Base-by-base conservation (phyloP, 257 asterid species). In the Forsythia suspensa region DNA sequence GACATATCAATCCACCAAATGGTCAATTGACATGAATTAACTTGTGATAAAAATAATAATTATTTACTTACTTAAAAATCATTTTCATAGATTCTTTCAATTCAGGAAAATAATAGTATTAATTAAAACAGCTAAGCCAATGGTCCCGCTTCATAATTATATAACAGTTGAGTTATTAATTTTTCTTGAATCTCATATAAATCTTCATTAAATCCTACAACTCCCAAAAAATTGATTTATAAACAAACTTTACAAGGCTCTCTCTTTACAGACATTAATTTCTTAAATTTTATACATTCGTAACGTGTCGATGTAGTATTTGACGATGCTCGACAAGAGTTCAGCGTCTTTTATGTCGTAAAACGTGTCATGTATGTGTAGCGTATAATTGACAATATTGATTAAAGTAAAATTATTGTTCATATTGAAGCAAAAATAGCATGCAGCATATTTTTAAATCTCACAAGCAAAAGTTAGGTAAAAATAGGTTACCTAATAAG, bases 401-500 rank as follows among this genome's bases (percentile, higher is more conserved):
- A 2, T n/a, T 0, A 21, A 3, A 57, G 36, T 6, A 57, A n/a
- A 57, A 59, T 59, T 59, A 59, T 4, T 29, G 34, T 29, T 29
- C 34, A 29, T 1, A 57, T 18, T 1, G 13, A n/a, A 20, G 36
- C 59, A 48, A 59, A 20, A 20, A 20, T 20, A n/a, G 36, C 29
- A 8, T 59, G 67, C 67, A 59, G 34, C 67, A 59, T 59, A 59
- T n/a, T 24, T n/a, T 1, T 0, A 1, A 18, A 63, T 63, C 70
- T 20, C 7, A 61, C 13, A 63, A 10, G 16, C 16, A 29, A 21
- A 24, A 63, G 7, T 24, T 29, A 3, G 40, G 38, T 29, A 29
- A 21, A 63, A 63, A 2, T 24, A 8, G 70, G 39, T 82, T 85
- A 91, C 98, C 97, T 94, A n/a, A 94, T 91, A 38, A 94, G 96